Evolutionary conservation across 106 monocot genomes (phyloP).

Genomic region (Phalaenopsis aphrodite): DNA sequence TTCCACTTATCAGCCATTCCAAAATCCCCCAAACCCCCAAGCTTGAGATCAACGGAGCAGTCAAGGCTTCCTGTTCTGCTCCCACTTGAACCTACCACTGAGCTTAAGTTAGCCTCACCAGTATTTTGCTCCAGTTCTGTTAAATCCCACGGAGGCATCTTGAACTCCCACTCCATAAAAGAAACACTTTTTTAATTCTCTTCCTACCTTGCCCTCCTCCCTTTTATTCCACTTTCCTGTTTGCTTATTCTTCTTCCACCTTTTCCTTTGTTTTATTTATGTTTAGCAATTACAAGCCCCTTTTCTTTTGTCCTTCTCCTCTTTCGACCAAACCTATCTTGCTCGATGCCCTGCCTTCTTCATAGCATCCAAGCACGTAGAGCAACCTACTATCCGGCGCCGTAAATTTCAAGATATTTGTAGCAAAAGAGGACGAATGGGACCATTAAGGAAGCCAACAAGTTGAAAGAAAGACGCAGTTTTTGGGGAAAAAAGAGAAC

Average conservation of each 20-base stretch:
- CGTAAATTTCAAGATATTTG: not conserved
- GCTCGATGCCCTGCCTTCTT: not conserved
- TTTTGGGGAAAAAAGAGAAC: no score
- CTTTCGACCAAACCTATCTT: not conserved
- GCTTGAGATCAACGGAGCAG: slow-evolving; percentile 43
- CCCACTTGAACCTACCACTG: slow-evolving; percentile 8
- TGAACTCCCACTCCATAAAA: slow-evolving; percentile 65
- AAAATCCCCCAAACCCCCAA: slow-evolving; percentile 36
- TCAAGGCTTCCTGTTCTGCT: slow-evolving; percentile 9
- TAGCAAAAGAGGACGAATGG: not conserved
- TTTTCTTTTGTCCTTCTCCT: not conserved
- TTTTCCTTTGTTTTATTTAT: not conserved
- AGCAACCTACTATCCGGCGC: not conserved
- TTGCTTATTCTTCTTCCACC: slow-evolving; percentile 4
- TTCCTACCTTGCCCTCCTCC: not conserved
- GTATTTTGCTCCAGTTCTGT: slow-evolving; percentile 35
- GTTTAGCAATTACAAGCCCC: not conserved
- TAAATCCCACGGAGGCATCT: slow-evolving; percentile 59
- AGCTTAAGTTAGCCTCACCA: slow-evolving; percentile 23
- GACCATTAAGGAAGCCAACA: not conserved
- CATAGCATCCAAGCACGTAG: not conserved
- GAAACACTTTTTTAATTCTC: slow-evolving; percentile 4
- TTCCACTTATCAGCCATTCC: slow-evolving; percentile 23
- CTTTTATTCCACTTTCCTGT: not conserved
- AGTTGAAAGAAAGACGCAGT: not conserved